These are phyloP conservation scores for Tetracentron sinense DNA, from an alignment of 164 flowering plant genomes.

Conservation along the genomic window DNA sequence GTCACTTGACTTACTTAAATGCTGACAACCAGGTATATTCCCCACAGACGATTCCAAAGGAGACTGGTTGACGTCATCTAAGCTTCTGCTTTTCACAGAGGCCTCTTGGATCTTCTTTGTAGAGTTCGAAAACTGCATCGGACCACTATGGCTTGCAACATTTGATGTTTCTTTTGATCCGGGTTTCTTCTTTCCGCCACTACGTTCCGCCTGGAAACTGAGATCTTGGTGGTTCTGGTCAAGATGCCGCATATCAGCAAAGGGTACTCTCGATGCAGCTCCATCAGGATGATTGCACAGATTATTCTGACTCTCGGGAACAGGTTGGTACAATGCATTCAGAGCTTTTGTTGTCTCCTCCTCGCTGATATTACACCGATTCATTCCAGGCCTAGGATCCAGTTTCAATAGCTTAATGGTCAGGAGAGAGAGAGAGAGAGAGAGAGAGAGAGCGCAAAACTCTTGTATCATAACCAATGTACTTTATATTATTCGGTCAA, in stretches of 20 bases:
- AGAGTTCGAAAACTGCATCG: conserved; percentile 26
- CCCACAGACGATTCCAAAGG: conserved; percentile 25
- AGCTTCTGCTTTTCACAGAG: conserved; percentile 38
- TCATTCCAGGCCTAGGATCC: conserved; percentile 76
- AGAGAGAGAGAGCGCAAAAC: too few species aligned
- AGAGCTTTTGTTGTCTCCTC: conserved; percentile 78
- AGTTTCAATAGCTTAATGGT: conserved; percentile 16
- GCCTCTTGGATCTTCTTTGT: conserved; percentile 36
- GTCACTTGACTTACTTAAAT: conserved; percentile 32
- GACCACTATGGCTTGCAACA: conserved; percentile 24
- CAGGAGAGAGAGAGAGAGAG: too few species aligned
- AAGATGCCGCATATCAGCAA: conserved; percentile 26
- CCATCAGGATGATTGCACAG: conserved; percentile 28
- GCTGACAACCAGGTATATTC: conserved; percentile 27
- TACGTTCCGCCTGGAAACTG: conserved; percentile 17
- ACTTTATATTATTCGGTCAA: too few species aligned
- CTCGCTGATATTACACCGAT: conserved; percentile 64
- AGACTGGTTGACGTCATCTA: conserved; percentile 39
- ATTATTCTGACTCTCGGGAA: conserved; percentile 35
- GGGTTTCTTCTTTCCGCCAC: conserved; percentile 45
- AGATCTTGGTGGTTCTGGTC: conserved; percentile 25
- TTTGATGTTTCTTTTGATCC: conserved; percentile 35
- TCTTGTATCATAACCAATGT: too few species aligned
- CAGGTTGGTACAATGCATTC: conserved; percentile 41
- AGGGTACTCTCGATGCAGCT: conserved; percentile 18